phyloP scores from a whole-genome alignment of 805 yeast species.

The Saccharomycopsis sp. region DNA sequence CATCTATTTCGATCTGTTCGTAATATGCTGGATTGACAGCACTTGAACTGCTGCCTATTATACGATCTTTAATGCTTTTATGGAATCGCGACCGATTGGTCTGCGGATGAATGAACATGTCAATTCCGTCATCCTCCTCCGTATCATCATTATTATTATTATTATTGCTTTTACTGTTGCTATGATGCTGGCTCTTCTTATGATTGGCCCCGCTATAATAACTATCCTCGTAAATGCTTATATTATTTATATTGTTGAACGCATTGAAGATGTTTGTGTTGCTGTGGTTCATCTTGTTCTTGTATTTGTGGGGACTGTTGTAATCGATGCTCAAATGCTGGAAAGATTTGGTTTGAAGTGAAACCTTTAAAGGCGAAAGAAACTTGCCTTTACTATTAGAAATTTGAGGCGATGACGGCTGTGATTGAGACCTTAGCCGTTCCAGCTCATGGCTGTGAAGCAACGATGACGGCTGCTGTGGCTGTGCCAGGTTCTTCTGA shows the following conservation, averaged over 20 bases:
- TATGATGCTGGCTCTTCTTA: neutral
- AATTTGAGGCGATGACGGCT: neutral
- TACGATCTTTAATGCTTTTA: neutral
- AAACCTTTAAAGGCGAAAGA: neutral
- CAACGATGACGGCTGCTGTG: conserved; percentile 1
- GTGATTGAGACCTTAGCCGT: neutral
- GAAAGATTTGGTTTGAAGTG: neutral
- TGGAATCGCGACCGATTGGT: neutral
- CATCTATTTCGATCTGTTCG: neutral
- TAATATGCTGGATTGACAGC: neutral
- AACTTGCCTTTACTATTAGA: neutral
- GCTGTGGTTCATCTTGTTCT: neutral
- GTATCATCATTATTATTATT: neutral
- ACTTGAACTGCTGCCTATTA: neutral
- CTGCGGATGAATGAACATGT: neutral
- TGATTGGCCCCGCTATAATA: neutral
- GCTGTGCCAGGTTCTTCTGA: neutral
- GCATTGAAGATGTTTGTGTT: neutral
- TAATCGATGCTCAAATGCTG: neutral
- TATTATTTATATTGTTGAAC: neutral
- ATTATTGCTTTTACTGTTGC: neutral
- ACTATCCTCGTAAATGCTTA: neutral
- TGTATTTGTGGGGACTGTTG: neutral
- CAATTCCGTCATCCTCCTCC: neutral
- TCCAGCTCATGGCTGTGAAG: neutral